Base-by-base conservation (phyloP, 768 basidiomycete genomes). In the Gloeopeniophorella convolvens region DNA sequence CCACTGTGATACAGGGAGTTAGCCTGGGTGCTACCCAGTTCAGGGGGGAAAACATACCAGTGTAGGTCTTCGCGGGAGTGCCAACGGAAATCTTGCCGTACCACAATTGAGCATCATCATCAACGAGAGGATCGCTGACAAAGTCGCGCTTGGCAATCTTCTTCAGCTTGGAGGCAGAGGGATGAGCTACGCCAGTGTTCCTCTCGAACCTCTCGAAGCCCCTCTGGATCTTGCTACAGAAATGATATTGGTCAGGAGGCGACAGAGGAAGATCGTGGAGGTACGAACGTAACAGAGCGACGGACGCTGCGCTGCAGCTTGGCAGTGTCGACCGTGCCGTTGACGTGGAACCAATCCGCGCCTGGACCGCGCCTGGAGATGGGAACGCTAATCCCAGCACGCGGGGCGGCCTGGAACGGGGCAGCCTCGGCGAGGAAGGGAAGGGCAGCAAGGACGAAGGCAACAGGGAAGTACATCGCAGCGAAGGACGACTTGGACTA, bases 1-100 rank as follows among this genome's bases (percentile, higher is more conserved):
- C 67, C 47, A 74, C 62, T 45, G 31, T 34, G 26, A 3, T 10
- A 31, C 4, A 7, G 2, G n/a, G 12, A 5, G 15, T 26, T 10
- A 33, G 12, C 3, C 3, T 33, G 12, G 21, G 26, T 27, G 3
- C 4, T 7, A 24, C 16, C 5, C 3, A 27, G 21, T 5, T n/a
- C 4, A n/a, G 23, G 16, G 3, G 20, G 11, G n/a, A 15, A 27
- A 9, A 39, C 12, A 1, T 7, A 37, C 56, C 50, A 24, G 50
- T 58, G 50, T 50, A 53, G 8, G 23, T 39, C 24, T 21, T 32
- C 4, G 58, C 10, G 3, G 58, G 58, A 33, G 50, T 56, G 26
- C 59, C 59, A 18, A 59, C 48, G n/a, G 42, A 28, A 36, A 60
- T 56, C 2, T 20, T 13, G 6, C 58, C 58, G 27, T 50, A 53